Evolutionary conservation across 2,329 filamentous ascomycete genomes (phyloP), one percentile per base, ranked within the genome.

Genomic region (Nemania diffusa): DNA sequence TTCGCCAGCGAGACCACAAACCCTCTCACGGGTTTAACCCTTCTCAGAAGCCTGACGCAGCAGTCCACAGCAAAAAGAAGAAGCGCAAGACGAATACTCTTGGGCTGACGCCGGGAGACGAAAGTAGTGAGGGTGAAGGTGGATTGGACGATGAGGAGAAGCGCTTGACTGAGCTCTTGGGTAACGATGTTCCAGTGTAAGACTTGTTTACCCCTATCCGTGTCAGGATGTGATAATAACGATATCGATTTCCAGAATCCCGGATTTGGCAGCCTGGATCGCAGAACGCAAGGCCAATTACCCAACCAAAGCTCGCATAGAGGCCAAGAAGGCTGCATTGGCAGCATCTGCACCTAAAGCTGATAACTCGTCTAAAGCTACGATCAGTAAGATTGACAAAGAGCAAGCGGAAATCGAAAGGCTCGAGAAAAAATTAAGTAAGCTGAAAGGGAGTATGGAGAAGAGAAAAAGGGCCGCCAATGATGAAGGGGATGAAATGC

Each of bases 211-310:
- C 37, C 63, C 46, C 53, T 17, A 11, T 26, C 50, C 24, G 58
- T 24, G 32, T 61, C 52, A 44, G 40, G 48, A 62, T 29, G 69
- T 52, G 37, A 57, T 57, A 50, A 57, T 71, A 53, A 73, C 59
- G 34, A 32, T 20, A 17, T 27, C 52, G 8, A 29, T 69, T 48
- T 22, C 27, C 62, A 88, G 85, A 64, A 82, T 87, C 17, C 87
- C 87, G 65, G 94, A 97, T 75, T 85, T 97, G 62, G 86, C 88
- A 26, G 87, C 88, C 6, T 98, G 93, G 89, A 88, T 97, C 69
- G 89, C 89, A 57, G 93, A 97, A 78, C 89, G 95, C 66, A 91
- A 86, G 76, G 91, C 88, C 71, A 90, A 91, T 58, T 98, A 88
- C 77, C 95, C 95, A 1, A 97, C 94, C 2, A 88, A 88, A 77